Conservation (phyloP, 78 protist species). For the Acrasis kona region DNA sequence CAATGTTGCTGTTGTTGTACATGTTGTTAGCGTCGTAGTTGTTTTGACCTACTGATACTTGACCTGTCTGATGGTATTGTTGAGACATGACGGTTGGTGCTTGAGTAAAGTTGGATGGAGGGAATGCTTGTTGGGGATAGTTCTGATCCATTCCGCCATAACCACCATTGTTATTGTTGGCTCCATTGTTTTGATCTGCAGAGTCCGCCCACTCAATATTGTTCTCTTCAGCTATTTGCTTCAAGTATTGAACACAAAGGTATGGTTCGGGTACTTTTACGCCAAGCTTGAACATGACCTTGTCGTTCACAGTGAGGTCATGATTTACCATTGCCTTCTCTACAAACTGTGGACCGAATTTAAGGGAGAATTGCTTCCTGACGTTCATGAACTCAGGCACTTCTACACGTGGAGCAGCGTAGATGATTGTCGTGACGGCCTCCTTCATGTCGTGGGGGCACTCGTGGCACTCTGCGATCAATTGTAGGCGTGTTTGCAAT, state of each 20-base stretch:
- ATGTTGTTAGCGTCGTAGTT: no score
- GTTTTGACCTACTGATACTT: no score
- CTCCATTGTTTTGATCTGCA: no score
- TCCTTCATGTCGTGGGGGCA: constrained; percentile 2
- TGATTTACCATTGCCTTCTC: not conserved
- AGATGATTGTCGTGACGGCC: not conserved
- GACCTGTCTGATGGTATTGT: no score
- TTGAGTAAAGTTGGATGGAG: no score
- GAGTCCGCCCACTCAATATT: not conserved
- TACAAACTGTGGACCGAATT: constrained; percentile 15
- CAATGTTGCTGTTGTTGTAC: no score
- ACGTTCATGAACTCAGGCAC: constrained; percentile 2
- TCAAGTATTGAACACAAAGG: not conserved
- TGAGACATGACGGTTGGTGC: no score
- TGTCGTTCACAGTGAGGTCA: constrained; percentile 4
- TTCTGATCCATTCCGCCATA: no score
- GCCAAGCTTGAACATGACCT: not conserved
- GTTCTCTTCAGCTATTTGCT: not conserved
- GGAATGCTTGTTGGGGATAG: no score
- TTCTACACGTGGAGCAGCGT: constrained; percentile 11
- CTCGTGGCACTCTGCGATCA: not conserved
- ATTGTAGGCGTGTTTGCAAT: not conserved
- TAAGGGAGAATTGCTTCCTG: constrained; percentile 4
- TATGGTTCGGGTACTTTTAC: constrained; percentile 1
- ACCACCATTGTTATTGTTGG: no score